A percentile compares a stretch with the other conserved stretches of the same genome.
Conservation (phyloP, 768 basidiomycete genomes). For the Podaxis sp. region DNA sequence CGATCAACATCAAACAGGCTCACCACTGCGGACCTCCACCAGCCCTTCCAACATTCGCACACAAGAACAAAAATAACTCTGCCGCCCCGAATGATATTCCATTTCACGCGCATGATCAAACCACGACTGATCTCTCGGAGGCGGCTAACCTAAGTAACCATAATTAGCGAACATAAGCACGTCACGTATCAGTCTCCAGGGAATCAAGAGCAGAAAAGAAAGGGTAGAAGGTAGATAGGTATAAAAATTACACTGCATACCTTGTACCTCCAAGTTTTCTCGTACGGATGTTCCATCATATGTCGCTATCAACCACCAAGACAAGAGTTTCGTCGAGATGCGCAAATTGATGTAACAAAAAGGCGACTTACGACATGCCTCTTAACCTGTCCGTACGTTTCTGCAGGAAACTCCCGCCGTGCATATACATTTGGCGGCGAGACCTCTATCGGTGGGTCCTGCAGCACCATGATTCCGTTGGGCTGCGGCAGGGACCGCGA, state of each 20-base stretch:
- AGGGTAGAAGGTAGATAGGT: not conserved
- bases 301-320: not conserved
- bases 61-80: not conserved
- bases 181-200: not conserved
- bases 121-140: not conserved
- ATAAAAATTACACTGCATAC: not conserved
- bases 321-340: not conserved
- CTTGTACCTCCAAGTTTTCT: not conserved
- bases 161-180: not conserved
- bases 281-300: not conserved
- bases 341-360: not conserved
- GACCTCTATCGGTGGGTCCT: not conserved
- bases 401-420: not conserved
- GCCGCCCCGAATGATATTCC: not conserved
- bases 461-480: not conserved
- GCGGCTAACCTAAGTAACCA: not conserved
- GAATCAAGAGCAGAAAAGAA: not conserved
- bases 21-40: not conserved
- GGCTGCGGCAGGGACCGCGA: not conserved
- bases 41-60: not conserved
- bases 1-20: too few species aligned
- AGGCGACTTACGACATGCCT: slow-evolving; percentile 1
- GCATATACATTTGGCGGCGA: not conserved
- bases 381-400: not conserved
- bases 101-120: not conserved